Conservation (phyloP, 1,284 basidiomycete species). For the Melampsora americana region DNA sequence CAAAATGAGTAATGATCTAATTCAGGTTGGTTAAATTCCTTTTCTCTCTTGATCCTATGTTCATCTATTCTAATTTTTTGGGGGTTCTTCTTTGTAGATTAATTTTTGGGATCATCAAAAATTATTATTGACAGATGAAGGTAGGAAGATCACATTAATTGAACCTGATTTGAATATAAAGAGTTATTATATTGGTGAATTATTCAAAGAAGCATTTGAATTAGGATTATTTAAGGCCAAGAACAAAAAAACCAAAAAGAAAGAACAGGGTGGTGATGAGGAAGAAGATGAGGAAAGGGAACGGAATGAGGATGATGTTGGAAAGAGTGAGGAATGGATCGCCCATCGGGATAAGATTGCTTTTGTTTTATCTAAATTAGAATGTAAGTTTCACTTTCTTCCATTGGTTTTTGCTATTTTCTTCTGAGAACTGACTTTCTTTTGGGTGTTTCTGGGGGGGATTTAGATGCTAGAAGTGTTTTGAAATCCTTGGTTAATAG, state of each 20-base stretch:
- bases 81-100: conserved; percentile 7
- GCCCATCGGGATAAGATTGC: conserved; percentile 32
- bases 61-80: not conserved
- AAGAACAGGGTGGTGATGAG: not conserved
- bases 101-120: conserved; percentile 45
- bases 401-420: not conserved
- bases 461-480: conserved; percentile 36
- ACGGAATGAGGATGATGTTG: conserved; percentile 17
- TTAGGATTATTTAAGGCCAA: conserved; percentile 33
- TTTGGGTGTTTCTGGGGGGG: not conserved
- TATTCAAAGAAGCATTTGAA: conserved; percentile 43
- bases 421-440: not conserved
- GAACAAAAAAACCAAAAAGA: not conserved
- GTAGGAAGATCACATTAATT: conserved; percentile 31
- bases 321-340: conserved; percentile 25
- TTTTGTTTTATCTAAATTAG: conserved; percentile 41
- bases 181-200: conserved; percentile 40
- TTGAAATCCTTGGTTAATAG: conserved; percentile 36
- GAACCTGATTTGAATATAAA: conserved; percentile 39
- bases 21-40: conserved; percentile 69
- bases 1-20: conserved; percentile 84
- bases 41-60: not conserved
- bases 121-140: conserved; percentile 35
- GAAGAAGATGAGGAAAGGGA: not conserved
- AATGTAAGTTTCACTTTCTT: conserved; percentile 28